These are phyloP conservation scores for Phyllachora maydis DNA, from an alignment of 2,329 filamentous ascomycete species.

Conservation along the genomic window DNA sequence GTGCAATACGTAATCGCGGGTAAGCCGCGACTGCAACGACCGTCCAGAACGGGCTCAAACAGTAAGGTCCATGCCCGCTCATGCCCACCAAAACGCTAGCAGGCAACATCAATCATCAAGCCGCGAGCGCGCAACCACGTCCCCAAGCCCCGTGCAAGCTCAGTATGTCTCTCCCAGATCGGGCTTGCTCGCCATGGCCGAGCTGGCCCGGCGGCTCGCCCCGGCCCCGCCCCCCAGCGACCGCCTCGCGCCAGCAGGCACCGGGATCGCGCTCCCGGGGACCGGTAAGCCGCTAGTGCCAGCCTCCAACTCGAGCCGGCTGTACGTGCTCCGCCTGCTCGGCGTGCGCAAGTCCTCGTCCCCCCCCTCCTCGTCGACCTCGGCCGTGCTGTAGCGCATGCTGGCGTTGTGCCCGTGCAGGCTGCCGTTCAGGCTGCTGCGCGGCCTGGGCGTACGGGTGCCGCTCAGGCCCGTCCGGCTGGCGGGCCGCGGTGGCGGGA, in stretches of 20 bases:
- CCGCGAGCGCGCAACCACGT: no score
- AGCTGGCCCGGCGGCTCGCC: constrained; percentile 4
- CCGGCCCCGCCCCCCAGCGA: constrained; percentile 10
- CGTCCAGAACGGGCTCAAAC: no score
- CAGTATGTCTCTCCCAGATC: constrained; percentile 9
- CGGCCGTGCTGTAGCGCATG: constrained; percentile 29
- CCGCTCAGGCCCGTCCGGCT: constrained; percentile 42
- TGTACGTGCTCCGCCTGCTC: constrained; percentile 31
- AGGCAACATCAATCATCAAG: no score
- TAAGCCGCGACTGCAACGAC: no score
- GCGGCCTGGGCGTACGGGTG: constrained; percentile 45
- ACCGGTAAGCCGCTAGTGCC: constrained; percentile 10
- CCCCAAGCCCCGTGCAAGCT: no score
- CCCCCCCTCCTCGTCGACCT: constrained; percentile 22
- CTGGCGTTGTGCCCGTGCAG: constrained; percentile 36
- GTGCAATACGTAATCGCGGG: no score
- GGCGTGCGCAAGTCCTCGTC: constrained; percentile 24
- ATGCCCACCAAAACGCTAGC: no score
- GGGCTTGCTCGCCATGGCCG: constrained; percentile 1
- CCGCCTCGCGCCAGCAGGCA: constrained; percentile 18
- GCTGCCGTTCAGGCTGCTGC: constrained; percentile 50
- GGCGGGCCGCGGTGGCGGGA: constrained; percentile 33
- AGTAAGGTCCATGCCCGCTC: no score
- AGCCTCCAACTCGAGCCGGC: constrained; percentile 21
- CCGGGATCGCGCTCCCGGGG: constrained; percentile 18